Evolutionary conservation across 495 filamentous ascomycete species (phyloP), one percentile per base, ranked within the genome.

Genomic region (Pseudevernia furfuracea): DNA sequence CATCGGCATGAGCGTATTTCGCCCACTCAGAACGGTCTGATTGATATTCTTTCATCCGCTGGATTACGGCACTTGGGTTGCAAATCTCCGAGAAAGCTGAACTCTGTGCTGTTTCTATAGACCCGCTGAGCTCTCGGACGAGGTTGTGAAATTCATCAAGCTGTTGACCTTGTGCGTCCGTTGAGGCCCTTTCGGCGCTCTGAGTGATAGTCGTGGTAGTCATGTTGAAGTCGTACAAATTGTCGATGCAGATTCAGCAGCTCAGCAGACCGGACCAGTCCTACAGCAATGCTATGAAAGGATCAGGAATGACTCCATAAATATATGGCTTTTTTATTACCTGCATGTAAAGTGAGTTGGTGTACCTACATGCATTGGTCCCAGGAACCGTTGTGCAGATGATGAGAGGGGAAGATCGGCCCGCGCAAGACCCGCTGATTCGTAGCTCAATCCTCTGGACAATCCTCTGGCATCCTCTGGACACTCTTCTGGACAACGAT

Each of bases 81-180:
- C 52, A 55, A 61, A 96, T 83, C 71, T 92, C 90, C 34, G 82
- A 85, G 41, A 89, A 93, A 67, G 87, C 84, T 59, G 94, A 83
- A 9, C 91, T 91, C 12, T 88, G 91, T 59, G 83, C 88, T 3
- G 90, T 85, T 0, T 91, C 91, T 0, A 97, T 78, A 43, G 82
- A 84, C 21, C 76, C 74, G 66, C 85, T 89, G 63, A 96, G 84
- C 44, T 87, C 84, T 59, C 82, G 68, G 62, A 95, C 88, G 38
- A 96, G 87, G 62, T 77, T 73, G n/a, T 90, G 82, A 69, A 95
- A 95, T 19, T 74, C 73, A 71, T 85, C 65, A 14, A 41, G 37
- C 32, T 17, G 15, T 44, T 43, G 46, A 34, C 14, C 15, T 46
- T 48, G 11, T 12, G 15, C 21, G 30, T 37, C 25, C 30, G 48